Evolutionary conservation across 768 basidiomycete species (phyloP).

Genomic region (Rhizopogon sp.): DNA sequence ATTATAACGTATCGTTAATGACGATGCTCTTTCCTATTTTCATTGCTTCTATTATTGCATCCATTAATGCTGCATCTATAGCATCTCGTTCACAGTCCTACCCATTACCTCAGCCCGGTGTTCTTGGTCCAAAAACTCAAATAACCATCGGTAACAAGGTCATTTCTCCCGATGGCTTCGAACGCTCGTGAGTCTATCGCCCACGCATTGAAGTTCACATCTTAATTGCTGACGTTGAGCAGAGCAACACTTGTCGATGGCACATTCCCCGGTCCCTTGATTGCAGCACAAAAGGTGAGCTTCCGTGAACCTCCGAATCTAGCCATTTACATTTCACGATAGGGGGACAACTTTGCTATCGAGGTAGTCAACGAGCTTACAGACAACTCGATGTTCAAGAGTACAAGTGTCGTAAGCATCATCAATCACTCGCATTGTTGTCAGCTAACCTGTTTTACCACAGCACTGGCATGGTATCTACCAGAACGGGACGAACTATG

Average conservation of each 20-base stretch:
- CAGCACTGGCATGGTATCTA: constrained; percentile 30
- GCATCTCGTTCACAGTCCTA: constrained; percentile 7
- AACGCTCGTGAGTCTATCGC: constrained; percentile 30
- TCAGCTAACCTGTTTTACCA: constrained; percentile 11
- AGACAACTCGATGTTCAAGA: constrained; percentile 41
- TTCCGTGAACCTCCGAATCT: not conserved
- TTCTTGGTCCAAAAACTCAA: constrained; percentile 18
- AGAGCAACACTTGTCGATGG: constrained; percentile 5
- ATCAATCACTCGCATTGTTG: not conserved
- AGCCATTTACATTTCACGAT: not conserved
- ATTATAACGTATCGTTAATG: not conserved
- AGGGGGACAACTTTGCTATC: constrained; percentile 36
- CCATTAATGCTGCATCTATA: constrained; percentile 12
- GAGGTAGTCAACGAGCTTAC: constrained; percentile 41
- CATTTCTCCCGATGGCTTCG: constrained; percentile 46
- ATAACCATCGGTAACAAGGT: constrained; percentile 32
- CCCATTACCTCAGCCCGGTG: constrained; percentile 1
- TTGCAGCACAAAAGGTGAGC: constrained; percentile 2
- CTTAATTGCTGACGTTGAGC: not conserved
- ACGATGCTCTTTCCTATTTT: constrained; percentile 9
- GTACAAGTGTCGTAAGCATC: constrained; percentile 34
- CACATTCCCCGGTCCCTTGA: not conserved
- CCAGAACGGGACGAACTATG: constrained; percentile 24
- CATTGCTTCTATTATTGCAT: constrained; percentile 3
- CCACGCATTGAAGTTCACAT: no score